These are phyloP conservation scores for Phoenix roebelenii DNA, from an alignment of 176 grass and related monocot genomes.

Conservation along the genomic window DNA sequence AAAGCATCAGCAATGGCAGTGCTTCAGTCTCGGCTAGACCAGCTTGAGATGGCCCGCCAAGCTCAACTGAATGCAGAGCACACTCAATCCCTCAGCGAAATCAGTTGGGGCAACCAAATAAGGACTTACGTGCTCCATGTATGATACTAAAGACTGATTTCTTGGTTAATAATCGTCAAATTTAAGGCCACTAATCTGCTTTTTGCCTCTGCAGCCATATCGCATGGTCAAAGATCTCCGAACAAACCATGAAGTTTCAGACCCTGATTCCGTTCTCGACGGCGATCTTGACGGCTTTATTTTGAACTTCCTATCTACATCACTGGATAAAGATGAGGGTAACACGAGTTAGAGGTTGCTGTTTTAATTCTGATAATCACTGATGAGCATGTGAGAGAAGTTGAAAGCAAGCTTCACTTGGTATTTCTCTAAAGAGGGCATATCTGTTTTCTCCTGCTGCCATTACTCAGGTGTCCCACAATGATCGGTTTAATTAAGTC, in stretches of 20 bases:
- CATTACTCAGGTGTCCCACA: background rate
- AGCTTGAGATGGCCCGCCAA: slow-evolving; percentile 94
- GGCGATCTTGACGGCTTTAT: slow-evolving; percentile 81
- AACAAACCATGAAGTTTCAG: slow-evolving; percentile 89
- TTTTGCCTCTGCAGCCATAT: slow-evolving; percentile 51
- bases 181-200: no score
- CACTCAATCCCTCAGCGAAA: slow-evolving; percentile 82
- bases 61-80: slow-evolving; percentile 88
- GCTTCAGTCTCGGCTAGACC: slow-evolving; percentile 77
- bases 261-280: slow-evolving; percentile 77
- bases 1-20: slow-evolving; percentile 94
- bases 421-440: no score
- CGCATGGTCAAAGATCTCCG: slow-evolving; percentile 95
- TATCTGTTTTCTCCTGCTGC: background rate
- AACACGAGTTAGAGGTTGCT: background rate
- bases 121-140: slow-evolving; percentile 95
- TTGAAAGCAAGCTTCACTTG: no score
- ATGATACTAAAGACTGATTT: slow-evolving; percentile 16
- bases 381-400: no score
- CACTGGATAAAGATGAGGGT: slow-evolving; percentile 57
- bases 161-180: no score
- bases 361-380: no score
- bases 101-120: slow-evolving; percentile 97
- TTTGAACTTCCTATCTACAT: slow-evolving; percentile 64
- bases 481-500: no score